Percentiles rank a stretch among this genome's conserved stretches.
phyloP scores from a whole-genome alignment of 2,329 filamentous ascomycete genomes.

The Pseudopithomyces chartarum region DNA sequence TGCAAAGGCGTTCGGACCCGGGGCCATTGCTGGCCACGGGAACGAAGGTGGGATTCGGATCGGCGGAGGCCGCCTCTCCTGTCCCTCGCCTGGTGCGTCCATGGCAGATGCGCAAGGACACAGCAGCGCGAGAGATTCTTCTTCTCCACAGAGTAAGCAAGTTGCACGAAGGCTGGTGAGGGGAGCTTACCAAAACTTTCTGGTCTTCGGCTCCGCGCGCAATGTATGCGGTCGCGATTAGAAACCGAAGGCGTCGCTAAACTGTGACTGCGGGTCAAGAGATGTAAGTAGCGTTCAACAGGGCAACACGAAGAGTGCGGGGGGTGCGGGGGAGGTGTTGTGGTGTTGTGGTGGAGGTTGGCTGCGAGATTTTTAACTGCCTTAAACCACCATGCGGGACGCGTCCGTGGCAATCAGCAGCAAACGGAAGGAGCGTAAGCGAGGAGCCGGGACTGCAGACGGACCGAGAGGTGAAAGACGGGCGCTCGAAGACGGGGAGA shows the following conservation, averaged over 20 bases:
- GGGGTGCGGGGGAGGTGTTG: background rate
- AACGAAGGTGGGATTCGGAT: conserved; percentile 24
- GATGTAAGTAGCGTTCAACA: background rate
- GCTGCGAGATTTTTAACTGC: background rate
- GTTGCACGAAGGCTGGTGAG: background rate
- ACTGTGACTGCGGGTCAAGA: background rate
- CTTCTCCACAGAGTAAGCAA: background rate
- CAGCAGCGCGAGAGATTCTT: background rate
- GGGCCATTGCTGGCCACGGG: conserved; percentile 10
- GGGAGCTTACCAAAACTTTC: background rate
- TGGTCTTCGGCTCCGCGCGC: background rate
- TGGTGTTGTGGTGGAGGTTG: background rate
- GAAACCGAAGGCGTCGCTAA: background rate
- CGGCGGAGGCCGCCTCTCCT: conserved; percentile 34
- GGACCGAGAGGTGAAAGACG: background rate
- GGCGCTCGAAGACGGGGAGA: background rate
- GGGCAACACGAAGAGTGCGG: background rate
- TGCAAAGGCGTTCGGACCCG: conserved; percentile 24
- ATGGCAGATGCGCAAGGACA: conserved; percentile 12
- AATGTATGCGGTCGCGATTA: background rate
- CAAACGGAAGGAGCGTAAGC: background rate
- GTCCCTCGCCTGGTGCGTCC: conserved; percentile 16
- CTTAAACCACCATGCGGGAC: background rate
- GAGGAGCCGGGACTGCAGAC: background rate
- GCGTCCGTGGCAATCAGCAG: background rate